Evolutionary conservation across 2,329 filamentous ascomycete species (phyloP).

Genomic region (Penicillium paneum): DNA sequence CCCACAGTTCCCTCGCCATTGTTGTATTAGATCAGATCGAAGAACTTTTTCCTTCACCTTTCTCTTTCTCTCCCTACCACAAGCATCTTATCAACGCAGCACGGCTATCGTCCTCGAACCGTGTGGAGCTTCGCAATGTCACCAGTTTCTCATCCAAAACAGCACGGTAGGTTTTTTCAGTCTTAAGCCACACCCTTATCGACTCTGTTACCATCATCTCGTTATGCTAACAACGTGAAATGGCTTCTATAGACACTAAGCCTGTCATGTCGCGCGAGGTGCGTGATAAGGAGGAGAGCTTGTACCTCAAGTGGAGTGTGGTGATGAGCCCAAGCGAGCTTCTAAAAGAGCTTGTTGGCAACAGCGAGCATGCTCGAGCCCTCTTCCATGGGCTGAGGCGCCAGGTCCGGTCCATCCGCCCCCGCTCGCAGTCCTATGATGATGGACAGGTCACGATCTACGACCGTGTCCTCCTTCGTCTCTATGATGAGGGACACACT

Average conservation of each 20-base stretch:
- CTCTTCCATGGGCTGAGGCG: conserved; percentile 36
- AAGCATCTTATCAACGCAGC: background rate
- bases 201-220: background rate
- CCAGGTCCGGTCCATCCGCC: conserved; percentile 35
- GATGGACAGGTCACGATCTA: conserved; percentile 41
- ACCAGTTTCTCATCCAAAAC: background rate
- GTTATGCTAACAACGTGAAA: background rate
- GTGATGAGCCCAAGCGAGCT: conserved; percentile 24
- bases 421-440: conserved; percentile 33
- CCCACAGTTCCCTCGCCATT: background rate
- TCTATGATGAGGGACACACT: conserved; percentile 34
- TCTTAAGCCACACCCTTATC: background rate
- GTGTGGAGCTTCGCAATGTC: background rate
- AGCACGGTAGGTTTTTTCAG: background rate
- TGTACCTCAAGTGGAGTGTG: conserved; percentile 12
- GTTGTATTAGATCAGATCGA: background rate
- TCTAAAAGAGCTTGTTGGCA: conserved; percentile 31
- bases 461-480: conserved; percentile 38
- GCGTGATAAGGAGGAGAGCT: background rate
- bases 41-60: background rate
- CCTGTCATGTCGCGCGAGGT: background rate
- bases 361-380: conserved; percentile 19
- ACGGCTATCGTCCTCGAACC: background rate
- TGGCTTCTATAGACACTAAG: background rate
- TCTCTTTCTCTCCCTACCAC: background rate